These are phyloP conservation scores for Candida namnaoensis DNA, from an alignment of 805 yeast genomes.

Conservation along the genomic window DNA sequence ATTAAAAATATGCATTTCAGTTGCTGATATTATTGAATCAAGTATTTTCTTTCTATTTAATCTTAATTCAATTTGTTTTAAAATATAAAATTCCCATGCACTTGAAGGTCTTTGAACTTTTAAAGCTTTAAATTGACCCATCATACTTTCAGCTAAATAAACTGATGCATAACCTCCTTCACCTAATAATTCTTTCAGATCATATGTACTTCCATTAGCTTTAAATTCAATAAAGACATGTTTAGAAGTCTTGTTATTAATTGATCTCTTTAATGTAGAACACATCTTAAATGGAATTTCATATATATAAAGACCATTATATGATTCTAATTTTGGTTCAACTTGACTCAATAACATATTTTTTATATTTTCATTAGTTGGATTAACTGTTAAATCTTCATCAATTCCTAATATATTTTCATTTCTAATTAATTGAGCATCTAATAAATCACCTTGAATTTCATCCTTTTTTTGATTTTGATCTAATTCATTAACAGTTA, in stretches of 20 bases:
- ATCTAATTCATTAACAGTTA: too few relatives aligned
- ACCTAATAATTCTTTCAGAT: slow-evolving; percentile 53
- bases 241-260: slow-evolving; percentile 19
- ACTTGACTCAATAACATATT: slow-evolving; percentile 27
- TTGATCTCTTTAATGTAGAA: slow-evolving; percentile 23
- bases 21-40: slow-evolving; percentile 38
- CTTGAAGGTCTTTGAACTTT: slow-evolving; percentile 65
- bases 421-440: neutral
- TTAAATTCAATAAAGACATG: slow-evolving; percentile 35
- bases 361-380: slow-evolving; percentile 36
- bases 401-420: slow-evolving; percentile 1
- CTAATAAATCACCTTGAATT: too few relatives aligned
- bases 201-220: slow-evolving; percentile 33
- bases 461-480: too few relatives aligned
- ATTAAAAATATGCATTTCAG: slow-evolving; percentile 35
- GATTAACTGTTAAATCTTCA: slow-evolving; percentile 17
- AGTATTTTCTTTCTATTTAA: slow-evolving; percentile 17
- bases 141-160: slow-evolving; percentile 54
- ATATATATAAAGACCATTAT: slow-evolving; percentile 22
- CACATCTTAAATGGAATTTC: slow-evolving; percentile 24
- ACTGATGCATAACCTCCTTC: slow-evolving; percentile 79
- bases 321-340: slow-evolving; percentile 24
- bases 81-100: slow-evolving; percentile 76
- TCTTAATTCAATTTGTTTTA: slow-evolving; percentile 45
- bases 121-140: slow-evolving; percentile 51